phyloP scores from a whole-genome alignment of 305 asterid genomes.

The Plantago coronopus region DNA sequence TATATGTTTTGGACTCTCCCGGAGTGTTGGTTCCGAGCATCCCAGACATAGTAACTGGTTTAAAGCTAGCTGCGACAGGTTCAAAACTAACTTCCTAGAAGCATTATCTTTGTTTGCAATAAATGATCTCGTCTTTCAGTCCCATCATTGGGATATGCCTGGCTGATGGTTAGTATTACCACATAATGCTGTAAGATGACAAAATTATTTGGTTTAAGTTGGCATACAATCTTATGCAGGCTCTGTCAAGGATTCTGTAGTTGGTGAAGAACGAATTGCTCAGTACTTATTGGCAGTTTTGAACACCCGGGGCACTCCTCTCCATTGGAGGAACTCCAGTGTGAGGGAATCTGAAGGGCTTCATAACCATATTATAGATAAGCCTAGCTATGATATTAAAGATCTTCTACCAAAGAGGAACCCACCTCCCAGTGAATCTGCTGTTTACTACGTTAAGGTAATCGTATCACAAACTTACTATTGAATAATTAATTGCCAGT shows the following conservation, averaged over 20 bases:
- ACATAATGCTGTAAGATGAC: background rate
- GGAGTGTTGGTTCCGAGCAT: slow-evolving; percentile 95
- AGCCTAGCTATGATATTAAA: slow-evolving; percentile 49
- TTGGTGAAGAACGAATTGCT: slow-evolving; percentile 89
- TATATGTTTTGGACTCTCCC: slow-evolving; percentile 85
- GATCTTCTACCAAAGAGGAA: slow-evolving; percentile 48
- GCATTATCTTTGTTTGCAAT: background rate
- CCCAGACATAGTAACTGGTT: slow-evolving; percentile 78
- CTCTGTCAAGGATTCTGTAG: slow-evolving; percentile 89
- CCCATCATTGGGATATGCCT: too few relatives aligned
- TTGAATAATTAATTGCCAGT: too few relatives aligned
- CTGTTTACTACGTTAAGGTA: slow-evolving; percentile 66
- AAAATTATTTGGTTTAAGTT: slow-evolving; percentile 1
- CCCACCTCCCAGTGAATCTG: slow-evolving; percentile 44
- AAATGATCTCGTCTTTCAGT: background rate
- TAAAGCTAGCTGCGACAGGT: slow-evolving; percentile 97
- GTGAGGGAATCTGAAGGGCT: slow-evolving; percentile 32
- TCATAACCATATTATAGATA: slow-evolving; percentile 31
- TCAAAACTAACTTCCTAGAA: slow-evolving; percentile 5
- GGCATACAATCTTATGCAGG: slow-evolving; percentile 39
- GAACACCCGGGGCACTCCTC: slow-evolving; percentile 82
- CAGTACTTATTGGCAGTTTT: slow-evolving; percentile 82
- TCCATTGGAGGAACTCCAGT: slow-evolving; percentile 68
- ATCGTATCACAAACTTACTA: background rate
- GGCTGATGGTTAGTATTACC: too few relatives aligned